Base-by-base conservation (phyloP, 1,284 basidiomycete species). In the Heterobasidion annosum region DNA sequence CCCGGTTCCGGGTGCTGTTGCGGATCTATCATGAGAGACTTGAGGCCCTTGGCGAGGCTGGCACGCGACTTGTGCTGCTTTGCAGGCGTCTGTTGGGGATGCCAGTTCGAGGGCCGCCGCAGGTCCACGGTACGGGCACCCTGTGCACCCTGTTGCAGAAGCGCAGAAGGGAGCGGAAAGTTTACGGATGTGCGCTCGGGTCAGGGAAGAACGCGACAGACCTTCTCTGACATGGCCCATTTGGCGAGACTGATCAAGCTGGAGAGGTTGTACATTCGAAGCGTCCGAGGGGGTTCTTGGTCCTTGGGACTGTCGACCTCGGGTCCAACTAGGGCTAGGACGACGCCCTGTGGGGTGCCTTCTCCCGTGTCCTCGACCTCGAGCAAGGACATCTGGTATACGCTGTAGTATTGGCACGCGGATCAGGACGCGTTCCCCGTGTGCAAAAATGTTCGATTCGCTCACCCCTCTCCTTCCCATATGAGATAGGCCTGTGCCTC, bases 261-360 rank as follows among this genome's bases (percentile, higher is more conserved):
- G 9, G 81, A 72, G 18, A 91, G 72, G 61, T 83, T 91, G 64
- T 91, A 91, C 88, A 91, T 90, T 35, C 88, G 78, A 48, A 90
- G 65, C 6, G 73, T 72, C 45, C 82, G 74, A 37, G 74, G 62
- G 3, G 73, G 64, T 58, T 89, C 86, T 49, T 82, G 70, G 25
- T 73, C 71, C 35, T 69, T 72, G 25, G 74, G 68, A 16, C 73
- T 73, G 19, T 78, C 76, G 5, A 71, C 64, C 25, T 82, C 78
- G 1, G 82, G 77, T 18, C 86, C 83, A 10, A 90, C 82, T 18
- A 91, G 74, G 6, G 78, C 80, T 9, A 91, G 74, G 25, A 89
- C 80, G 16, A 91, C 87, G 15, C 88, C 88, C 62, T 86, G 82
- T 1, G 81, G 81, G 0, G 74, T 77, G 13, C 78, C 77, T 58